Conservation (phyloP, 176 grass and related monocot genomes). For the Avena eriantha region DNA sequence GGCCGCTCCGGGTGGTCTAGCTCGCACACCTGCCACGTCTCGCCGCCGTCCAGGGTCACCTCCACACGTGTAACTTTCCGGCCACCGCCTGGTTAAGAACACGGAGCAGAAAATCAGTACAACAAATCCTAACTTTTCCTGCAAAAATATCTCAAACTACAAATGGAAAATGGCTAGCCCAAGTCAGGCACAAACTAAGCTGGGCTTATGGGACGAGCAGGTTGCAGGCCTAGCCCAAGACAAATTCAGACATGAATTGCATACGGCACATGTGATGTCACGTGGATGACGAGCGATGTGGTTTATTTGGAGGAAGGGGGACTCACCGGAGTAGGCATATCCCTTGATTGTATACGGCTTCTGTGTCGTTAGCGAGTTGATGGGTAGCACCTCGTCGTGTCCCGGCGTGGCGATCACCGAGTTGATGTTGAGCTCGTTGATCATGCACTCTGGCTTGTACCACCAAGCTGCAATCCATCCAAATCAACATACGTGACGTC, state of each 20-base stretch:
- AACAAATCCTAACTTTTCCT: too few relatives aligned
- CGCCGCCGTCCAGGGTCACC: slow-evolving; percentile 77
- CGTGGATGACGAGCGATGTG: background rate
- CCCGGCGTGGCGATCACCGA: slow-evolving; percentile 84
- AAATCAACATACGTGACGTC: background rate
- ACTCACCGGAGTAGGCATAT: slow-evolving; percentile 84
- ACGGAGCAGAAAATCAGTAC: too few relatives aligned
- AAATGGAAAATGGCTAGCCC: too few relatives aligned
- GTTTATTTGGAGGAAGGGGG: background rate
- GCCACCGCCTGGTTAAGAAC: slow-evolving; percentile 73
- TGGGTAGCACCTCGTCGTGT: slow-evolving; percentile 74
- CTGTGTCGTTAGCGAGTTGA: slow-evolving; percentile 70
- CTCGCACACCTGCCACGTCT: slow-evolving; percentile 66
- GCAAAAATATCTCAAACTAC: too few relatives aligned
- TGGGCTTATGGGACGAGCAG: background rate
- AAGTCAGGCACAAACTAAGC: background rate
- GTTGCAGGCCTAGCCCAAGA: background rate
- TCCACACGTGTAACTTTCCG: slow-evolving; percentile 85
- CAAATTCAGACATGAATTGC: background rate
- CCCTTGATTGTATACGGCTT: slow-evolving; percentile 68
- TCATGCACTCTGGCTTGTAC: slow-evolving; percentile 97
- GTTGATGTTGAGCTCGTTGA: slow-evolving; percentile 95
- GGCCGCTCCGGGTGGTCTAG: slow-evolving; percentile 73
- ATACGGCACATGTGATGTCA: background rate
- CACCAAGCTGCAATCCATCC: slow-evolving; percentile 70